Conservation (phyloP, 2,329 filamentous ascomycete species). For the Aureobasidium namibiae region DNA sequence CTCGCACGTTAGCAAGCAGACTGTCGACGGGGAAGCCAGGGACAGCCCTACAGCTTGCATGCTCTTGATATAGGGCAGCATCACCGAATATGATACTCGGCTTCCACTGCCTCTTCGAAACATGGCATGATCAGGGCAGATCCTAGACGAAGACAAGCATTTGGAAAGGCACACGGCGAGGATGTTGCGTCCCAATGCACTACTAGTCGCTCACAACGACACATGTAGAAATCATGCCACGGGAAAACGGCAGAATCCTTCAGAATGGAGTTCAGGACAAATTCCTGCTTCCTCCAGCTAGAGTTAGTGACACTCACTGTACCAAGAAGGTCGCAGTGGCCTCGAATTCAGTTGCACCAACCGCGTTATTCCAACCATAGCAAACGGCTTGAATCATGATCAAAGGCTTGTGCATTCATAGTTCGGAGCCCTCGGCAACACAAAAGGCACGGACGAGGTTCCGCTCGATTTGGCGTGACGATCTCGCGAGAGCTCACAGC, state of each 20-base stretch:
- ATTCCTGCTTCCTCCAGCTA: neutral
- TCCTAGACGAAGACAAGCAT: neutral
- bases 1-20: neutral
- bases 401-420: neutral
- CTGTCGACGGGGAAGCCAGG: neutral
- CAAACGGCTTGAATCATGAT: neutral
- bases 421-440: neutral
- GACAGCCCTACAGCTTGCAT: neutral
- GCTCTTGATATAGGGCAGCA: neutral
- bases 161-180: neutral
- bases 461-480: neutral
- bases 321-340: too few relatives aligned
- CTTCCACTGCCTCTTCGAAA: neutral
- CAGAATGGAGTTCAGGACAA: neutral
- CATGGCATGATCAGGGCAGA: neutral
- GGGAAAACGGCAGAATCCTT: neutral
- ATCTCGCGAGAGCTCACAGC: neutral
- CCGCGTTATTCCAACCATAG: too few relatives aligned
- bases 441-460: neutral
- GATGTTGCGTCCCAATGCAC: neutral
- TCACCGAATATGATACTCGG: neutral
- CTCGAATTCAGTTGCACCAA: too few relatives aligned
- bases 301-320: too few relatives aligned
- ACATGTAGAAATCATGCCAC: slow-evolving; percentile 5
- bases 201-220: neutral